Evolutionary conservation across 768 basidiomycete genomes (phyloP).

Genomic region (Hericium coralloides): DNA sequence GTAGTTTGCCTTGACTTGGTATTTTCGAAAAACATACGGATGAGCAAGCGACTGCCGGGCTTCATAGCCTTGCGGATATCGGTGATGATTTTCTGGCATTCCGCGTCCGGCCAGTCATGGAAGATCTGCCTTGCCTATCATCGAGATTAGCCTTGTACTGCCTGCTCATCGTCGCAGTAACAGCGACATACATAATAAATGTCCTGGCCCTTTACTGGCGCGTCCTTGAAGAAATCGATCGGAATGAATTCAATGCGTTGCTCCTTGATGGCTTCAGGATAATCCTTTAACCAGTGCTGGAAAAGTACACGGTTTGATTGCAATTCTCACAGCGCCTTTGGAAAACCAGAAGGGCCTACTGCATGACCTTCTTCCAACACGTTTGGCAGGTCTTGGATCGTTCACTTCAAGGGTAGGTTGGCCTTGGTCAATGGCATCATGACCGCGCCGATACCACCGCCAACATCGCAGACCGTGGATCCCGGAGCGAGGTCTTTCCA

Average conservation of each 20-base stretch:
- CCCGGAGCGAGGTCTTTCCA: slow-evolving; percentile 16
- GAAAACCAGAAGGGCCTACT: slow-evolving; percentile 2
- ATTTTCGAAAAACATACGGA: slow-evolving; percentile 22
- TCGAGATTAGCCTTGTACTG: not conserved
- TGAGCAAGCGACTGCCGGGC: slow-evolving; percentile 25
- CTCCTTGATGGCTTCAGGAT: slow-evolving; percentile 27
- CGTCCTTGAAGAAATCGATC: slow-evolving; percentile 31
- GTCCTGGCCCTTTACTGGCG: slow-evolving; percentile 28
- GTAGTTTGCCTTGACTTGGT: not conserved
- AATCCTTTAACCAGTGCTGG: slow-evolving; percentile 24
- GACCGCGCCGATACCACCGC: slow-evolving; percentile 22
- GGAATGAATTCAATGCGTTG: slow-evolving; percentile 28
- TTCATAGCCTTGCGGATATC: slow-evolving; percentile 29
- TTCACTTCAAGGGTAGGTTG: slow-evolving; percentile 19
- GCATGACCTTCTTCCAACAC: slow-evolving; percentile 22
- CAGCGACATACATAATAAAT: slow-evolving; percentile 30
- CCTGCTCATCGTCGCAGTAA: not conserved
- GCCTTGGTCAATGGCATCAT: slow-evolving; percentile 19
- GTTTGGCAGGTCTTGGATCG: slow-evolving; percentile 23
- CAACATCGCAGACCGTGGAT: slow-evolving; percentile 23
- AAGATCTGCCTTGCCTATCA: slow-evolving; percentile 28
- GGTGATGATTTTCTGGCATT: slow-evolving; percentile 26
- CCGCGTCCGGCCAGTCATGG: slow-evolving; percentile 34
- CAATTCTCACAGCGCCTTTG: not conserved
- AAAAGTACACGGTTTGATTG: not conserved